Conservation (phyloP, 371 early-diverging fungal genomes). For the Mortierella sp. region DNA sequence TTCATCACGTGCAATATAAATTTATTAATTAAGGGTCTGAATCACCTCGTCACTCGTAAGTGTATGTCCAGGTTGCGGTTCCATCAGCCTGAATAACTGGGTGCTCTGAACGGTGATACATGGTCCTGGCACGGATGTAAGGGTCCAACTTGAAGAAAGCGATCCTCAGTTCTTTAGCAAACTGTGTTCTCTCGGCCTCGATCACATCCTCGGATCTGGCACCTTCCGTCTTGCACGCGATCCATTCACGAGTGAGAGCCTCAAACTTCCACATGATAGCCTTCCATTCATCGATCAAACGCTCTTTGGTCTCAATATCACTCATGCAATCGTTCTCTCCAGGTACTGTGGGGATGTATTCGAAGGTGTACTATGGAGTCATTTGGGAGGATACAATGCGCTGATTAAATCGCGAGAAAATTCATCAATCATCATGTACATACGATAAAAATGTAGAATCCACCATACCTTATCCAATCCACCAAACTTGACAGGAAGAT, state of each 20-base stretch:
- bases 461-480: constrained; percentile 40
- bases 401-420: neutral
- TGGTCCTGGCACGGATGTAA: constrained; percentile 55
- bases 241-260: constrained; percentile 52
- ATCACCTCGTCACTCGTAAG: constrained; percentile 1
- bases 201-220: constrained; percentile 18
- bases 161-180: constrained; percentile 34
- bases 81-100: constrained; percentile 37
- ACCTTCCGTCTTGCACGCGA: neutral
- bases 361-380: constrained; percentile 26
- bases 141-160: constrained; percentile 56
- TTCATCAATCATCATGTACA: too few species aligned
- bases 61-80: constrained; percentile 29
- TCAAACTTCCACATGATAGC: constrained; percentile 53
- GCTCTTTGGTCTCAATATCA: constrained; percentile 18
- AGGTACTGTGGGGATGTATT: constrained; percentile 43
- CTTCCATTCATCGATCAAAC: constrained; percentile 48
- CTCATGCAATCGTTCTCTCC: constrained; percentile 48
- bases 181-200: constrained; percentile 5
- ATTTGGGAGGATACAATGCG: too few species aligned
- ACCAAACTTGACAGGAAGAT: constrained; percentile 41
- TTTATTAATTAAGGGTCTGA: too few species aligned
- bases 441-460: neutral
- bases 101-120: constrained; percentile 47
- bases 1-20: neutral